A percentile compares a stretch with the other conserved stretches of the same genome.
These are phyloP conservation scores for Amylocystis lapponica DNA, from an alignment of 768 basidiomycete species.

Conservation along the genomic window DNA sequence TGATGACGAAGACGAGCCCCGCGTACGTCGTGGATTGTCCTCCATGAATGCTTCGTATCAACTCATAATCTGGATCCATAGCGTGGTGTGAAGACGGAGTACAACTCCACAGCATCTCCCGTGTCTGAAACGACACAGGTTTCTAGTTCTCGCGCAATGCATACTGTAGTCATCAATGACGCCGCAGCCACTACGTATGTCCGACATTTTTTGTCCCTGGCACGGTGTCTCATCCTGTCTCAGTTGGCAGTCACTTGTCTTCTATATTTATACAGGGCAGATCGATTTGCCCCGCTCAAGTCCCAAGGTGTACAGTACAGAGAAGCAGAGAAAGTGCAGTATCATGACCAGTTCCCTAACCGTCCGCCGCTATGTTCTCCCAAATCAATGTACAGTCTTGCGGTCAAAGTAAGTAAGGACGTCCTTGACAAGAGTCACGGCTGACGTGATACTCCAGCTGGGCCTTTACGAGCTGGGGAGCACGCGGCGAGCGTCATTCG, in stretches of 20 bases:
- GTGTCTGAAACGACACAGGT: not conserved
- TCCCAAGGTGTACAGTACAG: slow-evolving; percentile 2
- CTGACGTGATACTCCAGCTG: not conserved
- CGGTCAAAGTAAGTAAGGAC: not conserved
- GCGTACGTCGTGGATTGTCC: not conserved
- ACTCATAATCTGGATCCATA: not conserved
- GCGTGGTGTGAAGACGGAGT: not conserved
- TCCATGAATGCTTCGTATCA: not conserved
- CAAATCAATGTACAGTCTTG: slow-evolving; percentile 2
- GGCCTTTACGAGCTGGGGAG: slow-evolving; percentile 3
- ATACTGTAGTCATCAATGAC: not conserved
- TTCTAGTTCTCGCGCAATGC: not conserved
- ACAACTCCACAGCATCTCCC: not conserved
- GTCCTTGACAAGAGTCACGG: not conserved
- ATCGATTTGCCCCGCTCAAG: slow-evolving; percentile 2
- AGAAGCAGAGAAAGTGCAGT: not conserved
- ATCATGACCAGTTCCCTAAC: not conserved
- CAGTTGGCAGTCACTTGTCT: slow-evolving; percentile 1
- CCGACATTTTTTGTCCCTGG: not conserved
- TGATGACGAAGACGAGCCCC: not conserved
- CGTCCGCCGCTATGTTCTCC: slow-evolving; percentile 2
- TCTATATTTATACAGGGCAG: slow-evolving; percentile 2
- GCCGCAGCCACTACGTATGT: not conserved
- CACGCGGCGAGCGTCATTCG: slow-evolving; percentile 3
- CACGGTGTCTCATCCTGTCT: not conserved